phyloP scores from a whole-genome alignment of 2,329 filamentous ascomycete species.

The Acarospora socialis region DNA sequence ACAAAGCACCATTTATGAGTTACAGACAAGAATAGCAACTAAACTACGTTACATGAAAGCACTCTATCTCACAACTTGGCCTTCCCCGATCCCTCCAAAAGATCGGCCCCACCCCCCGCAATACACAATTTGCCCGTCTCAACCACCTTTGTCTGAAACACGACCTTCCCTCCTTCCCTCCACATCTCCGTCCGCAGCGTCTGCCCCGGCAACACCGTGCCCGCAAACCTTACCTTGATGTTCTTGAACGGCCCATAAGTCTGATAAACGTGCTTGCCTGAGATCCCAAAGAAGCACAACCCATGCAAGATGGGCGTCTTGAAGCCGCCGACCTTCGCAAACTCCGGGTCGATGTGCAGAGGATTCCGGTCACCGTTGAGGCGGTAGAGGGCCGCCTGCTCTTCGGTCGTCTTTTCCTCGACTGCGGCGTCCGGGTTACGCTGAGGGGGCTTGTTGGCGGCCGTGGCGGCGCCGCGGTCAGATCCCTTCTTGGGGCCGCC shows the following conservation, averaged over 20 bases:
- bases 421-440: slow-evolving; percentile 67
- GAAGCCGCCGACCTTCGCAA: slow-evolving; percentile 92
- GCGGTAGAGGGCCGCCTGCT: slow-evolving; percentile 87
- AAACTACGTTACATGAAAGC: background rate
- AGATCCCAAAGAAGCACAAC: slow-evolving; percentile 87
- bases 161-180: slow-evolving; percentile 65
- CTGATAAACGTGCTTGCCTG: slow-evolving; percentile 78
- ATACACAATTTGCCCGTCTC: slow-evolving; percentile 88
- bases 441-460: slow-evolving; percentile 62
- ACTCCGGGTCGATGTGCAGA: slow-evolving; percentile 85
- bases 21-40: too few species aligned
- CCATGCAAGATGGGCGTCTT: slow-evolving; percentile 88
- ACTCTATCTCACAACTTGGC: slow-evolving; percentile 31
- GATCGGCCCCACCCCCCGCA: slow-evolving; percentile 63
- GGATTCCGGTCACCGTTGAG: slow-evolving; percentile 93
- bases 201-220: slow-evolving; percentile 71
- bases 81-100: slow-evolving; percentile 37
- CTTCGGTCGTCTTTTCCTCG: slow-evolving; percentile 73
- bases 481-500: slow-evolving; percentile 63
- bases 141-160: slow-evolving; percentile 80
- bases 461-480: slow-evolving; percentile 68
- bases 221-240: slow-evolving; percentile 84
- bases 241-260: slow-evolving; percentile 74
- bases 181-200: slow-evolving; percentile 91
- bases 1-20: too few species aligned